A percentile compares a stretch with the other conserved stretches of the same genome.
Conservation (phyloP, 371 early-diverging fungal genomes). For the Fennellomyces sp. region DNA sequence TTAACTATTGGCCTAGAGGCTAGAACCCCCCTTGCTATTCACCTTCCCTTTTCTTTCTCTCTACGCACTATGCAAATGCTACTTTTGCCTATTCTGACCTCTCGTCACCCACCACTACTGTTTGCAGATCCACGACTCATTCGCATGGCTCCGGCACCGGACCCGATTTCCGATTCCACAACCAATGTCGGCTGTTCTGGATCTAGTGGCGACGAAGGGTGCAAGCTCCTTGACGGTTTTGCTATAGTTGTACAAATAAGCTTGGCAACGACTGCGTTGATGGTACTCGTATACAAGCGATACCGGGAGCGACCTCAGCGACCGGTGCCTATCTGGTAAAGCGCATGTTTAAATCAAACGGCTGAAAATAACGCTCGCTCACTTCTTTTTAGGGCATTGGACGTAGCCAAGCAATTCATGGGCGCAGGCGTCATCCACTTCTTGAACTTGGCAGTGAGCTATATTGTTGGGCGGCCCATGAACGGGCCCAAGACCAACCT, state of each 20-base stretch:
- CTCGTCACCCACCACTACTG: conserved; percentile 8
- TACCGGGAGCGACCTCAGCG: conserved; percentile 62
- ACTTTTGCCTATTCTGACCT: conserved; percentile 6
- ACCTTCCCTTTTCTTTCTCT: neutral
- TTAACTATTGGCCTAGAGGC: too few relatives aligned
- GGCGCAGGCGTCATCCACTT: conserved; percentile 65
- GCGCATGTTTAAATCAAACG: neutral
- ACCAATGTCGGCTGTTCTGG: neutral
- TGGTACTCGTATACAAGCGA: conserved; percentile 63
- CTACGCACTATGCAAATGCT: conserved; percentile 8
- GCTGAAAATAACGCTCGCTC: neutral
- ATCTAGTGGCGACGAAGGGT: conserved; percentile 39
- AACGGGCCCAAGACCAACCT: conserved; percentile 53
- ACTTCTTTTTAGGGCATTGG: conserved; percentile 55
- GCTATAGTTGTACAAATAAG: conserved; percentile 67
- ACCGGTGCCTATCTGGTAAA: conserved; percentile 63
- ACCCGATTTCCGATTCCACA: neutral
- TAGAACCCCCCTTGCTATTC: neutral
- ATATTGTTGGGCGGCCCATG: conserved; percentile 50
- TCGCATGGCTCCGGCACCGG: neutral
- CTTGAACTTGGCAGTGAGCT: conserved; percentile 58
- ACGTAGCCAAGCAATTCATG: conserved; percentile 66
- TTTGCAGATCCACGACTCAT: conserved; percentile 8
- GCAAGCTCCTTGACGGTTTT: conserved; percentile 62
- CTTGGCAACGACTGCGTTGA: conserved; percentile 58